Conservation (phyloP, 306 rosid genomes). For the Castanea mollissima region DNA sequence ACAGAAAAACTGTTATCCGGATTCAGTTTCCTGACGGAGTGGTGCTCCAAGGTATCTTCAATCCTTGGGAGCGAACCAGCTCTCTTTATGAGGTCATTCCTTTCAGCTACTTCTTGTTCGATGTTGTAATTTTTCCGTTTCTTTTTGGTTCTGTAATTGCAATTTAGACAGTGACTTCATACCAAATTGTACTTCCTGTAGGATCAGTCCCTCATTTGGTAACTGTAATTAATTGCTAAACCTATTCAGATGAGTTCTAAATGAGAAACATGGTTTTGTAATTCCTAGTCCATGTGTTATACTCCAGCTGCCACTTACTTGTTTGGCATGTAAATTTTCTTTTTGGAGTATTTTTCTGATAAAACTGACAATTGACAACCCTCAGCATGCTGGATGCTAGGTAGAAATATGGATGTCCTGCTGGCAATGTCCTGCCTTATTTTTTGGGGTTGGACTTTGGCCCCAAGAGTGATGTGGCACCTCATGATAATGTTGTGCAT, state of each 20-base stretch:
- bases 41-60: constrained; percentile 85
- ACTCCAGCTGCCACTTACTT: constrained; percentile 12
- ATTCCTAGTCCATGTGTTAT: neutral
- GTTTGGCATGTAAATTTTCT: constrained; percentile 10
- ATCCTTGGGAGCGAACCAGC: constrained; percentile 74
- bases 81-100: constrained; percentile 76
- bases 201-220: neutral
- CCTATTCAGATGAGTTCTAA: neutral
- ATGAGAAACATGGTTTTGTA: neutral
- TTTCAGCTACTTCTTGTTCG: constrained; percentile 10
- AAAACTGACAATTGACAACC: neutral
- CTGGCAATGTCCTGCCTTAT: neutral
- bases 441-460: neutral
- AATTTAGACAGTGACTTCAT: neutral
- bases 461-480: neutral
- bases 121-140: constrained; percentile 1
- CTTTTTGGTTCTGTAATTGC: neutral
- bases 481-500: neutral
- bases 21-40: constrained; percentile 94
- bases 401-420: neutral
- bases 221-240: neutral
- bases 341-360: neutral
- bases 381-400: neutral
- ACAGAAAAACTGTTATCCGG: constrained; percentile 64
- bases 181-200: neutral